Conservation (phyloP, 1,139 yeast species). For the Lodderomyces parapsilosis region DNA sequence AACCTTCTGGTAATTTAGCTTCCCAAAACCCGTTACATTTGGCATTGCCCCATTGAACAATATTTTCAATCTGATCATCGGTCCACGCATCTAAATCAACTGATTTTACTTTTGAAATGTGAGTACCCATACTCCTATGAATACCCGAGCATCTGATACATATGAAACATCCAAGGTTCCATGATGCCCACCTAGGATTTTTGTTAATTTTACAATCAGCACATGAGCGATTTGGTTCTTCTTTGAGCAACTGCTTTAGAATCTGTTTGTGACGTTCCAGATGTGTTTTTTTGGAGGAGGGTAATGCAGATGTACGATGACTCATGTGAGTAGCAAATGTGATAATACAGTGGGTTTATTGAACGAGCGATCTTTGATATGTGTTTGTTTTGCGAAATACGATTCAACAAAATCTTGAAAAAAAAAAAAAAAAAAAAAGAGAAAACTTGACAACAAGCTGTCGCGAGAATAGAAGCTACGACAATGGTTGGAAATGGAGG, state of each 20-base stretch:
- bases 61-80: constrained; percentile 80
- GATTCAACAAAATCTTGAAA: not conserved
- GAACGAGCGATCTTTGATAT: not conserved
- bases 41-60: constrained; percentile 85
- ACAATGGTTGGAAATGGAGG: no score
- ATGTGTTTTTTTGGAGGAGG: constrained; percentile 44
- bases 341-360: not conserved
- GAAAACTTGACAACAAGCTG: not conserved
- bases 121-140: constrained; percentile 94
- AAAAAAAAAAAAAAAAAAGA: constrained; percentile 1
- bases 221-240: constrained; percentile 73
- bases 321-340: constrained; percentile 14
- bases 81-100: constrained; percentile 97
- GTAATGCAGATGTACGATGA: constrained; percentile 24
- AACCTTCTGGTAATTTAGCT: constrained; percentile 63
- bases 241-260: constrained; percentile 69
- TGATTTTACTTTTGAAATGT: constrained; percentile 80
- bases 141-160: constrained; percentile 94
- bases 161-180: constrained; percentile 90
- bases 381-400: not conserved
- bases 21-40: constrained; percentile 85
- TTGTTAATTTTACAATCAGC: constrained; percentile 89
- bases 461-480: not conserved
- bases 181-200: constrained; percentile 97
- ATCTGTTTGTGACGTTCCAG: constrained; percentile 64